Conservation (phyloP, 495 filamentous ascomycete genomes). For the Terfezia claveryi region DNA sequence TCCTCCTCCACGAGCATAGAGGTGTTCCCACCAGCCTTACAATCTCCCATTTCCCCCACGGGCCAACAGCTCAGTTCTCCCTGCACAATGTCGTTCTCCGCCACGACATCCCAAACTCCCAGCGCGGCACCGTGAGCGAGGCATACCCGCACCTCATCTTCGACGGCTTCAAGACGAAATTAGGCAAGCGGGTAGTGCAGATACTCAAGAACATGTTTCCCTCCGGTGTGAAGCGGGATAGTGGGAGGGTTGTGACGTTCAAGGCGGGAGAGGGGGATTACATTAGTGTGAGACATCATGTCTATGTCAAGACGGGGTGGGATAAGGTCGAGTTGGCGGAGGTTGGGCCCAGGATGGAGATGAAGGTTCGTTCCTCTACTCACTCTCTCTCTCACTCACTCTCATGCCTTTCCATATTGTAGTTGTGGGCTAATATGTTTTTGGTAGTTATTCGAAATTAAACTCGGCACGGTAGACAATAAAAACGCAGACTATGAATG, state of each 20-base stretch:
- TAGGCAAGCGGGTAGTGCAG: slow-evolving; percentile 72
- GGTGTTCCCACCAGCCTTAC: slow-evolving; percentile 83
- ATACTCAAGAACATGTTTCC: slow-evolving; percentile 91
- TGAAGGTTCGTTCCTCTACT: slow-evolving; percentile 27
- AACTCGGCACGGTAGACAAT: slow-evolving; percentile 80
- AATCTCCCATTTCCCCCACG: slow-evolving; percentile 76
- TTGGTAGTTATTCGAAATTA: slow-evolving; percentile 60
- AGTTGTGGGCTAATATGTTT: too few relatives aligned
- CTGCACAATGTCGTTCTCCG: slow-evolving; percentile 88
- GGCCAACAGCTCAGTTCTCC: slow-evolving; percentile 75
- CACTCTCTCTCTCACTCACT: not conserved
- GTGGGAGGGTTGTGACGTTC: slow-evolving; percentile 60
- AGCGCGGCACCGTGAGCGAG: slow-evolving; percentile 78
- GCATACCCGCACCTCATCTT: slow-evolving; percentile 90
- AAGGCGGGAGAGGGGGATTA: slow-evolving; percentile 73
- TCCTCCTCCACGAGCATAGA: slow-evolving; percentile 83
- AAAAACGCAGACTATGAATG: slow-evolving; percentile 95
- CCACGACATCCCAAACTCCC: slow-evolving; percentile 73
- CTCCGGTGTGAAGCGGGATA: slow-evolving; percentile 51
- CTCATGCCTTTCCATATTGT: too few relatives aligned
- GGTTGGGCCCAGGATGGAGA: slow-evolving; percentile 88
- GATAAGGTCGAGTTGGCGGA: slow-evolving; percentile 81
- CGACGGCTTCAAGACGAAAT: slow-evolving; percentile 64
- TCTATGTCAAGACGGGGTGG: slow-evolving; percentile 66
- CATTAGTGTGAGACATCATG: slow-evolving; percentile 68